Evolutionary conservation across 1,284 basidiomycete species (phyloP).

Genomic region (Afroboletus lepidellus): DNA sequence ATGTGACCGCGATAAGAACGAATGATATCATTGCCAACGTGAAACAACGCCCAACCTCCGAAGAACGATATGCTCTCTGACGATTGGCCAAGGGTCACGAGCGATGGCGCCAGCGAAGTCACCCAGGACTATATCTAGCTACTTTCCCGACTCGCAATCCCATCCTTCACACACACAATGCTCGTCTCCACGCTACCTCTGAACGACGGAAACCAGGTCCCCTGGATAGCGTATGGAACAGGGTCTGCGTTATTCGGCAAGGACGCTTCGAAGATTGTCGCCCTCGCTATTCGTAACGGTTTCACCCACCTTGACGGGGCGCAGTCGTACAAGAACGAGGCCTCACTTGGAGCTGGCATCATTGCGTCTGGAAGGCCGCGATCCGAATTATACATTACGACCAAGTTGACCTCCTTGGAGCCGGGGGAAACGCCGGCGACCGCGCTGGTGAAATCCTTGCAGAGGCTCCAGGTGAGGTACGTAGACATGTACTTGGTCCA

Average conservation of each 20-base stretch:
- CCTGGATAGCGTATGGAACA: slow-evolving; percentile 70
- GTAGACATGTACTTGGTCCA: slow-evolving; percentile 84
- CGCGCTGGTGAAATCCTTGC: slow-evolving; percentile 51
- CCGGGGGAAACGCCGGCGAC: slow-evolving; percentile 47
- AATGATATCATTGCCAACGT: no score
- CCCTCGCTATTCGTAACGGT: slow-evolving; percentile 56
- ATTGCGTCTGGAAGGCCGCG: slow-evolving; percentile 48
- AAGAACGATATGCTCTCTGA: no score
- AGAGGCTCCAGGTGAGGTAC: slow-evolving; percentile 62
- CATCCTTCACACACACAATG: slow-evolving; percentile 30
- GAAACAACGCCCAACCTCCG: no score
- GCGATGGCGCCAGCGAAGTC: no score
- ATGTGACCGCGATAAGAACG: no score
- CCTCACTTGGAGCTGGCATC: slow-evolving; percentile 54
- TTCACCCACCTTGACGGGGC: slow-evolving; percentile 74
- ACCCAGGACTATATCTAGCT: neutral
- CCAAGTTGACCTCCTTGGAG: slow-evolving; percentile 49
- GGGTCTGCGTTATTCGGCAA: slow-evolving; percentile 57
- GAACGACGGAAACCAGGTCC: slow-evolving; percentile 57
- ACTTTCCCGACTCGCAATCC: slow-evolving; percentile 17
- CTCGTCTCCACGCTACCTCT: slow-evolving; percentile 44
- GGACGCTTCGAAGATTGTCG: slow-evolving; percentile 51
- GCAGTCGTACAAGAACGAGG: slow-evolving; percentile 65
- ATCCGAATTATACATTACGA: slow-evolving; percentile 57
- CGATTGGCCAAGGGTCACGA: no score